Base-by-base conservation (phyloP, 176 grass and related monocot genomes). In the Tillandsia fasciculata region DNA sequence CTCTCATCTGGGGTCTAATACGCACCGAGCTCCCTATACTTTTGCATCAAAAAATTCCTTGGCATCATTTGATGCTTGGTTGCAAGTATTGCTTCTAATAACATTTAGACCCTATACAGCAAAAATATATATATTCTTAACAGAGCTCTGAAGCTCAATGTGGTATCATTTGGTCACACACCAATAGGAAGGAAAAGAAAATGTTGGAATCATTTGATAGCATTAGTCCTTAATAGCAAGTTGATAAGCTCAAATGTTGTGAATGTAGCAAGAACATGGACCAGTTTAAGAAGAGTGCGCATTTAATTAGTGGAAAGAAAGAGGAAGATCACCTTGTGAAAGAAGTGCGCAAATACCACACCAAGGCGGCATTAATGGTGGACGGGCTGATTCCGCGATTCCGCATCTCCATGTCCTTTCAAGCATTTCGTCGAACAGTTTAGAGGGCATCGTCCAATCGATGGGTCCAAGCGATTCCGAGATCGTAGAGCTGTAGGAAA, bases 381-480 rank as follows among this genome's bases (percentile, higher is more conserved):
- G 82, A 88, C 72, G 94, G 89, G 47, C 78, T 69, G 68, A 88
- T 82, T 50, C 87, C 86, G 78, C 8, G 54, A 70, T 73, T 75
- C 72, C 89, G 26, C 48, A 81, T 65, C 64, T 92, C 89, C 33
- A 42, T 42, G 33, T 76, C 78, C 87, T 70, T 93, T 81, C 50
- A 66, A 94, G 75, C 94, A 93, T 93, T 99, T 99, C 89, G 63
- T 93, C 94, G 71, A 99, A 88, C 73, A 99, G 42, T 66, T 88
- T 24, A 14, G 88, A 64, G 3, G 89, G n/a, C 94, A 2, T 10
- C 63, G 53, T 72, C 48, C 56, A 87, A 51, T 72, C 66, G n/a
- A 20, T 67, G 52, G 78, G 70, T 72, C 93, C 90, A 12, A 66
- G 64, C 2, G 83, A 75, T 3, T 78, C 87, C 1, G 18, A 58